These are phyloP conservation scores for Geranium incanum DNA, from an alignment of 441 rosid species.

Conservation along the genomic window DNA sequence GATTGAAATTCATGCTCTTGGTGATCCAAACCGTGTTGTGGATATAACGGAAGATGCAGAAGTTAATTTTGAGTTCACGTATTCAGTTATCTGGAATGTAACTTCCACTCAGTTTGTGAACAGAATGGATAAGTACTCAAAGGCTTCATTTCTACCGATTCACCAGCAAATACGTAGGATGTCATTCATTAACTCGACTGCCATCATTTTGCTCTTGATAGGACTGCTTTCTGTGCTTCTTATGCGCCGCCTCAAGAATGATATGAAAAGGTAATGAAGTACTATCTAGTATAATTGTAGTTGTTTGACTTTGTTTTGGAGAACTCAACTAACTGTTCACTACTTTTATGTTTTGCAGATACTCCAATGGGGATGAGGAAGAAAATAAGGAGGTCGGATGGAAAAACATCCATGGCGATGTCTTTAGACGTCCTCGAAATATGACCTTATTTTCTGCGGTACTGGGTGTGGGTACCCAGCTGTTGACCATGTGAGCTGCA, in stretches of 20 bases:
- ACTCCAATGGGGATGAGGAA: slow-evolving; percentile 59
- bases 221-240: slow-evolving; percentile 50
- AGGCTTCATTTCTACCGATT: slow-evolving; percentile 42
- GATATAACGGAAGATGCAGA: slow-evolving; percentile 58
- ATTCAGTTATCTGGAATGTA: slow-evolving; percentile 64
- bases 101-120: slow-evolving; percentile 38
- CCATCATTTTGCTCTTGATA: slow-evolving; percentile 42
- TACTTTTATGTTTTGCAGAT: slow-evolving; percentile 28
- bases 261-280: slow-evolving; percentile 44
- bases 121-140: slow-evolving; percentile 56
- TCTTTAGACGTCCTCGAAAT: slow-evolving; percentile 54
- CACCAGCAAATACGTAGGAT: slow-evolving; percentile 57
- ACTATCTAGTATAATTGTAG: slow-evolving; percentile 4
- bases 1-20: slow-evolving; percentile 45
- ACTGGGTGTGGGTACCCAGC: slow-evolving; percentile 71
- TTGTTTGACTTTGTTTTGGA: slow-evolving; percentile 3
- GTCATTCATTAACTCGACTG: slow-evolving; percentile 54
- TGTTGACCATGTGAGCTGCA: slow-evolving; percentile 58
- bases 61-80: slow-evolving; percentile 55
- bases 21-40: slow-evolving; percentile 54
- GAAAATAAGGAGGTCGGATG: slow-evolving; percentile 69
- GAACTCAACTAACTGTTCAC: background rate
- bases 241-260: slow-evolving; percentile 60
- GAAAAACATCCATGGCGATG: slow-evolving; percentile 72
- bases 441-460: slow-evolving; percentile 61